Evolutionary conservation across 306 rosid genomes (phyloP), one percentile per base, ranked within the genome.

Genomic region (Rubus idaeus): DNA sequence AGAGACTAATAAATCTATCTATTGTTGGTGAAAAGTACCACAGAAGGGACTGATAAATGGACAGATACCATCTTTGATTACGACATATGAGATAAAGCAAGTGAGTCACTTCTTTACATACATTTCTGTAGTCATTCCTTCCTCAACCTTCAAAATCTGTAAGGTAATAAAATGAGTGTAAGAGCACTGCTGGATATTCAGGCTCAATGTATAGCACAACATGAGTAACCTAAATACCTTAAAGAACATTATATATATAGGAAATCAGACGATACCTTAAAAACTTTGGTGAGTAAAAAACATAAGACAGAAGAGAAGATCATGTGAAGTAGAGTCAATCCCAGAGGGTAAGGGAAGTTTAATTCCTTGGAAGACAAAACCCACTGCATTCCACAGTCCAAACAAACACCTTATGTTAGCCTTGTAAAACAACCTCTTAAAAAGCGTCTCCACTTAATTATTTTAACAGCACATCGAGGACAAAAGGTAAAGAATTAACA

Each of bases 311-410:
- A 92, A 61, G 99, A 95, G 88, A 95, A 95, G 87, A 92, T 77
- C 99, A 95, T 95, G 87, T 95, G 99, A 80, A 95, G 96, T 50
- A 95, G 92, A 75, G 99, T 95, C 90, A 95, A 84, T 10, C 93
- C 99, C 71, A 95, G 89, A 79, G 99, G 99, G 85, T 92, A 95
- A 21, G 99, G 99, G 64, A 95, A 95, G 87, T 95, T 92, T 79
- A 95, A 90, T 83, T 92, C 97, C 88, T 95, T 95, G 11, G 99
- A 95, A 2, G 99, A 95, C 89, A 95, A 86, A 77, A 95, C 94
- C 97, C 97, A 95, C 99, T 95, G 96, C 88, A 90, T 45, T 61
- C 50, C 69, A 79, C 79, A 82, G 57, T 74, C 76, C 47, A 58
- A 64, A 68, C 71, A 52, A 68, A 68, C 60, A 68, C 17, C 60